Percentiles rank a stretch among this genome's conserved stretches.
Evolutionary conservation across 352 stramenopile species (phyloP).

Genomic region (Phytopythium boreale): DNA sequence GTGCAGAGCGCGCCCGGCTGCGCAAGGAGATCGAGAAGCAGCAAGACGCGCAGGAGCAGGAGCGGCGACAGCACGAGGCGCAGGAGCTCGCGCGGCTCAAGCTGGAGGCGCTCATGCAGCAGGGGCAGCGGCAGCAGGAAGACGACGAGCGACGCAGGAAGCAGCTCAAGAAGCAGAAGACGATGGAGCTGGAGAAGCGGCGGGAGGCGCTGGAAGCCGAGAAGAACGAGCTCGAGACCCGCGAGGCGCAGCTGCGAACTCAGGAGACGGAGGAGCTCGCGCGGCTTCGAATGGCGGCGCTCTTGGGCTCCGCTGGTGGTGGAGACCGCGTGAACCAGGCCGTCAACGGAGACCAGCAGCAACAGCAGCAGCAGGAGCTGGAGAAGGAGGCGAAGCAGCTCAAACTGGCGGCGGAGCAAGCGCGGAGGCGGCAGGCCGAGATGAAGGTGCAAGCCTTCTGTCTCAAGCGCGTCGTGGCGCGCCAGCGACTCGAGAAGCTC

Average conservation of each 20-base stretch:
- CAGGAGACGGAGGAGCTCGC: constrained; percentile 66
- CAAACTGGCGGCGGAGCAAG: constrained; percentile 25
- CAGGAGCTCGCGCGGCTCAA: constrained; percentile 52
- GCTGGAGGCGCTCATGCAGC: constrained; percentile 57
- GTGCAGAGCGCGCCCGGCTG: constrained; percentile 41
- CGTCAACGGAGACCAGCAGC: constrained; percentile 10
- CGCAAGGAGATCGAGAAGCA: constrained; percentile 40
- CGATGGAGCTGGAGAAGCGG: constrained; percentile 23
- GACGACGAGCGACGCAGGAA: constrained; percentile 33
- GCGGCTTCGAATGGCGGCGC: constrained; percentile 41
- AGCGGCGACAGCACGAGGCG: constrained; percentile 40
- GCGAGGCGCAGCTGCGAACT: constrained; percentile 41
- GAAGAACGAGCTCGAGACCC: constrained; percentile 34
- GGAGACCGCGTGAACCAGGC: not conserved
- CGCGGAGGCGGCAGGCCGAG: constrained; percentile 51
- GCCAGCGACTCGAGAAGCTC: constrained; percentile 39
- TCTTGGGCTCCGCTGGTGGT: constrained; percentile 15
- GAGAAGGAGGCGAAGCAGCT: constrained; percentile 46
- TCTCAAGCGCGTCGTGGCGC: constrained; percentile 45
- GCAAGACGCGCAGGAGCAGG: constrained; percentile 37
- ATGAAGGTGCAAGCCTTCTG: constrained; percentile 64
- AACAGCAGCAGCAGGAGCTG: constrained; percentile 25
- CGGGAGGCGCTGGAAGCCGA: constrained; percentile 43
- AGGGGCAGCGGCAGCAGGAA: constrained; percentile 34
- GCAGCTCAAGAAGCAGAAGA: constrained; percentile 2